These are phyloP conservation scores for Russula sp. DNA, from an alignment of 768 basidiomycete species.

Conservation along the genomic window DNA sequence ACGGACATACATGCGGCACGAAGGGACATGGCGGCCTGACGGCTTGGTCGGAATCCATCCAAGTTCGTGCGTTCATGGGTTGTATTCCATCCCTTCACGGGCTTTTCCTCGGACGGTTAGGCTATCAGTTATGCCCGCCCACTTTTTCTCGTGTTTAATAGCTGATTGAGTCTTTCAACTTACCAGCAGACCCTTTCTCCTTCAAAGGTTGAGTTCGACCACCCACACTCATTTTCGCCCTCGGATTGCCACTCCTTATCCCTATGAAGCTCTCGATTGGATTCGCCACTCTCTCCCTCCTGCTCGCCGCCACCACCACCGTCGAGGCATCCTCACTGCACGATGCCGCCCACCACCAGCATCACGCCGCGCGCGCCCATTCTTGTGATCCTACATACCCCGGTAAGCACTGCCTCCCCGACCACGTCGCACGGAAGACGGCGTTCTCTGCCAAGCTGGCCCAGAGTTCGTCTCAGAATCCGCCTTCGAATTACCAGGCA, in stretches of 20 bases:
- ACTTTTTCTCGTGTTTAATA: neutral
- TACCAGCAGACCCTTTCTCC: neutral
- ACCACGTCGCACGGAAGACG: neutral
- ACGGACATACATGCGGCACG: neutral
- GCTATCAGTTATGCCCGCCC: too few species aligned
- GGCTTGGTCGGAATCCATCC: neutral
- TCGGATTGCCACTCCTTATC: neutral
- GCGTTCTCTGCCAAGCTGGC: neutral
- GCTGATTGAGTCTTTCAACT: neutral
- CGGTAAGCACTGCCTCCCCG: neutral
- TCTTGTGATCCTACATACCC: neutral
- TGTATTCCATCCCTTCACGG: neutral
- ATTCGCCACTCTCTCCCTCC: constrained; percentile 3
- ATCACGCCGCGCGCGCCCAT: neutral
- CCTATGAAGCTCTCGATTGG: constrained; percentile 11
- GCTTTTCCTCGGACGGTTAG: neutral
- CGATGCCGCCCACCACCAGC: neutral
- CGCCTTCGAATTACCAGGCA: neutral
- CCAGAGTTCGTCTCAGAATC: neutral
- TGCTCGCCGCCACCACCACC: neutral
- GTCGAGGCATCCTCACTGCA: neutral
- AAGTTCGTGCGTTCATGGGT: neutral
- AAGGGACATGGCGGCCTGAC: neutral
- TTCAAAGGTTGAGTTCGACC: neutral
- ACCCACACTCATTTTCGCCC: neutral